A percentile compares a stretch with the other conserved stretches of the same genome.
Evolutionary conservation across 2,329 filamentous ascomycete genomes (phyloP).

Genomic region (Nemania sp.): DNA sequence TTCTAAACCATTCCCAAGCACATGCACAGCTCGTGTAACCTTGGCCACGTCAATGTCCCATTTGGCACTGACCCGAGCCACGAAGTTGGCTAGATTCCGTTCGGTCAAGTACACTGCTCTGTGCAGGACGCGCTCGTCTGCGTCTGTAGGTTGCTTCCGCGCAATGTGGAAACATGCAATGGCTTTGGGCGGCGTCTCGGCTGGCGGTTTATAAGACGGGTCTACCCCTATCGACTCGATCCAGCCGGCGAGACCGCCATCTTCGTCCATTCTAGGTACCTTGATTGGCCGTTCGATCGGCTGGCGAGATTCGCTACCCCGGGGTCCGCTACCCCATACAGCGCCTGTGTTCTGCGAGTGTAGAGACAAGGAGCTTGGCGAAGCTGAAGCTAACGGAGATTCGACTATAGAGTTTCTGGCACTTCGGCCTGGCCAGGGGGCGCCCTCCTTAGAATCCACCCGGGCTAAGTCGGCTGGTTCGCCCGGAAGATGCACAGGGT

Average conservation of each 20-base stretch:
- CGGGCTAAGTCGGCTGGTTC: conserved; percentile 65
- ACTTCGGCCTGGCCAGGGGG: conserved; percentile 57
- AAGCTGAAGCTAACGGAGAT: conserved; percentile 67
- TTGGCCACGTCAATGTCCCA: conserved; percentile 75
- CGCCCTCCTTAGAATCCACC: conserved; percentile 51
- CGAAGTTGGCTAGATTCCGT: conserved; percentile 74
- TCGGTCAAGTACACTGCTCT: conserved; percentile 84
- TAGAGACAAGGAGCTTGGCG: conserved; percentile 66
- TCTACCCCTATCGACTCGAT: conserved; percentile 95
- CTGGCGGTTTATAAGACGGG: conserved; percentile 76
- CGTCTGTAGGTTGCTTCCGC: conserved; percentile 54
- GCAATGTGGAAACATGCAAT: conserved; percentile 88
- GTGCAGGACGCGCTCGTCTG: conserved; percentile 66
- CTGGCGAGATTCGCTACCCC: conserved; percentile 53
- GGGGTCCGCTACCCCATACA: conserved; percentile 64
- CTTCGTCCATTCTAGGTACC: conserved; percentile 58
- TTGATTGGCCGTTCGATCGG: conserved; percentile 58
- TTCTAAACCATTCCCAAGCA: conserved; percentile 74
- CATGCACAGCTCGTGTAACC: conserved; percentile 71
- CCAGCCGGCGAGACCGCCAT: conserved; percentile 74
- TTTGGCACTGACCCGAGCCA: conserved; percentile 73
- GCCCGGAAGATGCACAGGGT: conserved; percentile 74
- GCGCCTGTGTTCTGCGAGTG: conserved; percentile 57
- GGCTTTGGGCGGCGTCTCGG: conserved; percentile 68
- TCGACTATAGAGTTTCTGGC: conserved; percentile 60